A percentile compares a stretch with the other conserved stretches of the same genome.
Conservation (phyloP, 768 basidiomycete genomes). For the Boletus rufocinnamomeus region DNA sequence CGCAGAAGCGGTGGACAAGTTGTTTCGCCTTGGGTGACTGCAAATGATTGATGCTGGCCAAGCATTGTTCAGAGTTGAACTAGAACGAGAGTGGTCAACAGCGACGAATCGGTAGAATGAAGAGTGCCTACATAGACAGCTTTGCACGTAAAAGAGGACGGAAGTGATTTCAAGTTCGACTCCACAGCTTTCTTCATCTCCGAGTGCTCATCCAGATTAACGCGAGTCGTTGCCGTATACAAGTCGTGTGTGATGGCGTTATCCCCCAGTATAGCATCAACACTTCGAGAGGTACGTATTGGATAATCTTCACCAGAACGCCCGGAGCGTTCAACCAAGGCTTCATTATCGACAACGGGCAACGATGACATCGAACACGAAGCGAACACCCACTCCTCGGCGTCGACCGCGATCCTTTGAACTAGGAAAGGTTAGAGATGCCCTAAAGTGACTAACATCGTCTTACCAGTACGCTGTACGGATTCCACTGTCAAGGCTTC, state of each 20-base stretch:
- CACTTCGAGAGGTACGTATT: not conserved
- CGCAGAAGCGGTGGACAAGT: slow-evolving; percentile 1
- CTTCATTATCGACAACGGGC: not conserved
- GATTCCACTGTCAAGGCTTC: slow-evolving; percentile 1
- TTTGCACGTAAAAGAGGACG: slow-evolving; percentile 7
- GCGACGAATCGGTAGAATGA: not conserved
- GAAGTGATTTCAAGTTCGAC: slow-evolving; percentile 10
- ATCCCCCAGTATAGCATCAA: not conserved
- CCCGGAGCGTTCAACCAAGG: not conserved
- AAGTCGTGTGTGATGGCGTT: slow-evolving; percentile 8
- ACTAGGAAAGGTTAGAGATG: slow-evolving; percentile 2
- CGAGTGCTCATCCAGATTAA: not conserved
- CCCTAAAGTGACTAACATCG: not conserved
- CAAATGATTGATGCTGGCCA: not conserved
- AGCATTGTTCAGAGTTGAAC: slow-evolving; percentile 9
- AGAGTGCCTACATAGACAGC: slow-evolving; percentile 7
- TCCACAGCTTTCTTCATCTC: slow-evolving; percentile 10
- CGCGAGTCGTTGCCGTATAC: slow-evolving; percentile 9
- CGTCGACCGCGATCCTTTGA: slow-evolving; percentile 8
- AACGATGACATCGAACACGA: not conserved
- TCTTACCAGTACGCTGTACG: slow-evolving; percentile 8
- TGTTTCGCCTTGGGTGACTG: not conserved
- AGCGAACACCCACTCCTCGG: not conserved
- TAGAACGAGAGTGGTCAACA: not conserved
- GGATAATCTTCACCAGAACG: not conserved